Evolutionary conservation across 129 eudicot genomes (phyloP).

Genomic region (Solidago caesia): DNA sequence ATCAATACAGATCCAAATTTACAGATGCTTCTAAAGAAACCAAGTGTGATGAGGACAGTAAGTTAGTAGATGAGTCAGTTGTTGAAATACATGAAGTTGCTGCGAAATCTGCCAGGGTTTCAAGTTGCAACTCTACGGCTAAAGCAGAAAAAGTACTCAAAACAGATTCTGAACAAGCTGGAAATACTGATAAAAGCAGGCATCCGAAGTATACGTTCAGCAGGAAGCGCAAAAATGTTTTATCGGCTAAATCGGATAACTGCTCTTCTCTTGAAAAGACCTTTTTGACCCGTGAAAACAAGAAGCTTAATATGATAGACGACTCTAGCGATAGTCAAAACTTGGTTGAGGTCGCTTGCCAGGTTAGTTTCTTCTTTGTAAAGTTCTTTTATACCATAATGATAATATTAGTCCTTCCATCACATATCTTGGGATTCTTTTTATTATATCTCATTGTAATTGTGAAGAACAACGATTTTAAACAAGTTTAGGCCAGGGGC

Average conservation of each 20-base stretch:
- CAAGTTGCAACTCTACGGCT: not conserved
- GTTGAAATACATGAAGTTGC: conserved; percentile 16
- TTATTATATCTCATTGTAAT: not conserved
- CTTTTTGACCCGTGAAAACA: not conserved
- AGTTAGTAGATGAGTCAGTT: not conserved
- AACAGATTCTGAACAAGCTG: conserved; percentile 14
- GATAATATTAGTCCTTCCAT: not conserved
- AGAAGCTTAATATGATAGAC: conserved; percentile 12
- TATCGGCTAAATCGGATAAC: conserved; percentile 23
- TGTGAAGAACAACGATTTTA: not conserved
- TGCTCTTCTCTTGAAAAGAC: conserved; percentile 28
- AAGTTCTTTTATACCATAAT: not conserved
- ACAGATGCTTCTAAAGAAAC: conserved; percentile 16
- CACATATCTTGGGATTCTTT: conserved; percentile 5
- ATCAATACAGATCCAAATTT: conserved; percentile 21
- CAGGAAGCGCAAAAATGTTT: conserved; percentile 46
- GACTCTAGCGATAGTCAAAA: conserved; percentile 32
- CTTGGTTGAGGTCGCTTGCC: conserved; percentile 50
- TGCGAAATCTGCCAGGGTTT: conserved; percentile 21
- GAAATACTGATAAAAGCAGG: conserved; percentile 28
- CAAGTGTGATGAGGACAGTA: not conserved
- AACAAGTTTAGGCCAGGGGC: not conserved
- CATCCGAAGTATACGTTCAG: conserved; percentile 44
- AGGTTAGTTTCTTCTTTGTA: conserved; percentile 37
- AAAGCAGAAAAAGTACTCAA: not conserved